Percentiles rank a stretch among this genome's conserved stretches.
Conservation (phyloP, 2,329 filamentous ascomycete species). For the Fusarium pilosicola region DNA sequence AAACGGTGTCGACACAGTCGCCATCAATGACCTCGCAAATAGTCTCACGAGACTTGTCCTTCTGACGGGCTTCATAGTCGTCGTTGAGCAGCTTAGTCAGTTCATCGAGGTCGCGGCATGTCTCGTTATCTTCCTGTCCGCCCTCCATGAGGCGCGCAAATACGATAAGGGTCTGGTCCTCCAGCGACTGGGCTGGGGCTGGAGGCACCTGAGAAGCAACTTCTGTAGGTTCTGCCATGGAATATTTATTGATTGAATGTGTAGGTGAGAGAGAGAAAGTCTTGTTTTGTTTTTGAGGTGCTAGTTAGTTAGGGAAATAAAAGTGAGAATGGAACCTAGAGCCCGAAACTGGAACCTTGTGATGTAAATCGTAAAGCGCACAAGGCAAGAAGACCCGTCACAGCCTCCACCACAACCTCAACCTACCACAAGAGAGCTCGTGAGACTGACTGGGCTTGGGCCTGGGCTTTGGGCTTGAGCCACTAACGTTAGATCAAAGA, state of each 20-base stretch:
- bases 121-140: slow-evolving; percentile 82
- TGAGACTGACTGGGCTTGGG: slow-evolving; percentile 9
- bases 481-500: slow-evolving; percentile 13
- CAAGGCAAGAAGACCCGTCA: slow-evolving; percentile 31
- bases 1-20: slow-evolving; percentile 83
- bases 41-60: slow-evolving; percentile 55
- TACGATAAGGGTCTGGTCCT: slow-evolving; percentile 78
- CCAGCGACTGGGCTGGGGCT: slow-evolving; percentile 52
- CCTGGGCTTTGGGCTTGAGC: slow-evolving; percentile 2
- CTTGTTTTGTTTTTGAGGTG: slow-evolving; percentile 3
- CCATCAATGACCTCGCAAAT: slow-evolving; percentile 73
- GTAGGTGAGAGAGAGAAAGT: neutral
- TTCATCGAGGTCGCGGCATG: slow-evolving; percentile 66
- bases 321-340: slow-evolving; percentile 1
- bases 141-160: slow-evolving; percentile 92
- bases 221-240: slow-evolving; percentile 48
- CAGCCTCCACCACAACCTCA: slow-evolving; percentile 20
- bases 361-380: slow-evolving; percentile 38
- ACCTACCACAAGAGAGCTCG: slow-evolving; percentile 26
- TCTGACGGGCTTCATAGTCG: slow-evolving; percentile 59
- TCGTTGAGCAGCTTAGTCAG: slow-evolving; percentile 69
- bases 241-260: neutral
- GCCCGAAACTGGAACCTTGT: slow-evolving; percentile 29
- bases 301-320: neutral
- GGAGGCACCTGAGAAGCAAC: slow-evolving; percentile 48